Conservation (phyloP, 768 basidiomycete genomes). For the Chalciporus chontae region DNA sequence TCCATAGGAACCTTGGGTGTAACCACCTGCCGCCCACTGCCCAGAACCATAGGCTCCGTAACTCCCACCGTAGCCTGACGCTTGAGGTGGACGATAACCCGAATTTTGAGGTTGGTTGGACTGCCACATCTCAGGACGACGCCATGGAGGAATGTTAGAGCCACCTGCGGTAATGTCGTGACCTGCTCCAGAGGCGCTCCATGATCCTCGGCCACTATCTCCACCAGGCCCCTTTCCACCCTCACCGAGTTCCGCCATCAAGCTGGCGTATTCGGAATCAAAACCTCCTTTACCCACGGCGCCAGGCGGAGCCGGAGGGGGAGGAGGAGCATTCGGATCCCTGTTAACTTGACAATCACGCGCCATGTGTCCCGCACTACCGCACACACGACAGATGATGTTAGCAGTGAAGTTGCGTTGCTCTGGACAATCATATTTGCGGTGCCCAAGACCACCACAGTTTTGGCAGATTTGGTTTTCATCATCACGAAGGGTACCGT, state of each 20-base stretch:
- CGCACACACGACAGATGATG: slow-evolving; percentile 98
- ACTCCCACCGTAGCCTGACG: slow-evolving; percentile 45
- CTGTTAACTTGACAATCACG: slow-evolving; percentile 94
- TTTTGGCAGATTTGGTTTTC: slow-evolving; percentile 99
- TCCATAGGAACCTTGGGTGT: slow-evolving; percentile 31
- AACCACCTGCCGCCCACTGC: slow-evolving; percentile 36
- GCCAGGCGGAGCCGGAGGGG: slow-evolving; percentile 35
- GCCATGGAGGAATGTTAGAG: slow-evolving; percentile 86
- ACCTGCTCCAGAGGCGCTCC: slow-evolving; percentile 65
- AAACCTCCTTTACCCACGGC: slow-evolving; percentile 69
- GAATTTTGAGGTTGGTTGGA: slow-evolving; percentile 51
- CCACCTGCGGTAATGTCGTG: slow-evolving; percentile 56
- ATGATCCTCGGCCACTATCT: slow-evolving; percentile 52
- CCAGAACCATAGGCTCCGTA: slow-evolving; percentile 41
- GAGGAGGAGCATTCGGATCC: slow-evolving; percentile 73
- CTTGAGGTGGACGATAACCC: slow-evolving; percentile 69
- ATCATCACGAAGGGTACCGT: slow-evolving; percentile 98
- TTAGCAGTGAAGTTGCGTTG: slow-evolving; percentile 98
- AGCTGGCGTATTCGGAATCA: slow-evolving; percentile 94
- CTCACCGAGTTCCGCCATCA: slow-evolving; percentile 99
- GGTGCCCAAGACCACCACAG: slow-evolving; percentile 89
- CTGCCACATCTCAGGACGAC: slow-evolving; percentile 86
- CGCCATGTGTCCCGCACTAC: slow-evolving; percentile 98
- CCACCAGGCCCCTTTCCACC: slow-evolving; percentile 52
- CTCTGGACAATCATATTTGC: slow-evolving; percentile 99